Conservation (phyloP, 2,329 filamentous ascomycete genomes). For the Microdochium paspali region DNA sequence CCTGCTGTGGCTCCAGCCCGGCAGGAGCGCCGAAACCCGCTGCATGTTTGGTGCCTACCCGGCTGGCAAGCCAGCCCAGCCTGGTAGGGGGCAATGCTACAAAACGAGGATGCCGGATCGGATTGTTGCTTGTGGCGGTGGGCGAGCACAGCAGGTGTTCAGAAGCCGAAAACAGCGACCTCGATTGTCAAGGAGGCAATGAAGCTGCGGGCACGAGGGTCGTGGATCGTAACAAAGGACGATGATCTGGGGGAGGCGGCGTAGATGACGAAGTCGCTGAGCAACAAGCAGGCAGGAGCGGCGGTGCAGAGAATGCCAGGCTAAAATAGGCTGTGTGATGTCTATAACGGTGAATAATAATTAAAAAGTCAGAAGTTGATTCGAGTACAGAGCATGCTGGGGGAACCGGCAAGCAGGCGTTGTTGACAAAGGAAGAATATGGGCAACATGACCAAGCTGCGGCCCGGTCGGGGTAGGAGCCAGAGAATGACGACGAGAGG, state of each 20-base stretch:
- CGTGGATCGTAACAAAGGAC: too few relatives aligned
- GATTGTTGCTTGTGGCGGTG: background rate
- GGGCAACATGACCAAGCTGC: background rate
- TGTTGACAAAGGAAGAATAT: background rate
- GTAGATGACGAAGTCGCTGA: too few relatives aligned
- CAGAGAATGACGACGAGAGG: background rate
- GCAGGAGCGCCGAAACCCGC: slow-evolving; percentile 35
- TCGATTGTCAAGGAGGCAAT: too few relatives aligned
- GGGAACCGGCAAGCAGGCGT: background rate
- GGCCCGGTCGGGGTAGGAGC: background rate
- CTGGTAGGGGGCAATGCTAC: background rate
- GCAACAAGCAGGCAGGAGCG: too few relatives aligned
- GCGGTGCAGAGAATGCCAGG: too few relatives aligned
- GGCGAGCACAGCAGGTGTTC: background rate
- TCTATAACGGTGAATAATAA: background rate
- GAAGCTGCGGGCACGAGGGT: too few relatives aligned
- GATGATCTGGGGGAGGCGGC: too few relatives aligned
- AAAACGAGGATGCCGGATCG: background rate
- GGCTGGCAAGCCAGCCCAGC: background rate
- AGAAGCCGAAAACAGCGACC: too few relatives aligned
- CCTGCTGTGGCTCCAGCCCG: slow-evolving; percentile 21
- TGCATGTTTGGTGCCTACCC: slow-evolving; percentile 24
- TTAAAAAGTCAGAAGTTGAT: background rate
- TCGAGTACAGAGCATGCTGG: background rate
- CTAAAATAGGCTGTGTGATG: too few relatives aligned